phyloP scores from a whole-genome alignment of 2,329 filamentous ascomycete genomes.

The Fusarium brachygibbosum region DNA sequence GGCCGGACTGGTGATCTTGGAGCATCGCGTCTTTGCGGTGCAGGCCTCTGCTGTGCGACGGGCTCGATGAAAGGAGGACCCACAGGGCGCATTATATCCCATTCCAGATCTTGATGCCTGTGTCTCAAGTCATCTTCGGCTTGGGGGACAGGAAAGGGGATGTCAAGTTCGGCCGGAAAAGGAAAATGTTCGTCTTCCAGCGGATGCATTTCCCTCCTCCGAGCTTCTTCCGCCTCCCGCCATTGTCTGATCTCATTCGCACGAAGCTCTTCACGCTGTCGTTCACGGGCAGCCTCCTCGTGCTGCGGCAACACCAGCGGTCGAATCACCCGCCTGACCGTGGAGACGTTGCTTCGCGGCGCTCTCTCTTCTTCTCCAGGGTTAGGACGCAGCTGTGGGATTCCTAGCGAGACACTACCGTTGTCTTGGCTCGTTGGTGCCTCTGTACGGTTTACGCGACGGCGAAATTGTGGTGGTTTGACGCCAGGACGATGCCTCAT shows the following conservation, averaged over 20 bases:
- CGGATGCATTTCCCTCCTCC: no score
- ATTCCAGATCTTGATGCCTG: no score
- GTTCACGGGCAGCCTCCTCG: background rate
- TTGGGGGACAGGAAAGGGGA: no score
- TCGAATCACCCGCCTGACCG: background rate
- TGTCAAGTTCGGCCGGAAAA: no score
- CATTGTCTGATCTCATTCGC: background rate
- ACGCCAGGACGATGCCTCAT: constrained; percentile 28
- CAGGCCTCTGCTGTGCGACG: background rate
- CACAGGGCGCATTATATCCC: no score
- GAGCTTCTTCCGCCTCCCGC: background rate
- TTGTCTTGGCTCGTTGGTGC: background rate
- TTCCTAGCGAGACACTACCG: background rate
- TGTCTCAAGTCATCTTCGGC: no score
- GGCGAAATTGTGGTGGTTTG: constrained; percentile 40
- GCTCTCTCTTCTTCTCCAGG: constrained; percentile 18
- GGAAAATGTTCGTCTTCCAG: no score
- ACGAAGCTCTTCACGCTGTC: background rate
- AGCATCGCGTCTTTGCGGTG: no score
- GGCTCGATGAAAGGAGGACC: no score
- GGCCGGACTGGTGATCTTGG: background rate
- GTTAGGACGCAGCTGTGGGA: constrained; percentile 35
- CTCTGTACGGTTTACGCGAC: background rate
- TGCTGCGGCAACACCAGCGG: background rate
- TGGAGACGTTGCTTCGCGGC: background rate